Evolutionary conservation across 352 stramenopile species (phyloP).

Genomic region (Achlya hypogyna): DNA sequence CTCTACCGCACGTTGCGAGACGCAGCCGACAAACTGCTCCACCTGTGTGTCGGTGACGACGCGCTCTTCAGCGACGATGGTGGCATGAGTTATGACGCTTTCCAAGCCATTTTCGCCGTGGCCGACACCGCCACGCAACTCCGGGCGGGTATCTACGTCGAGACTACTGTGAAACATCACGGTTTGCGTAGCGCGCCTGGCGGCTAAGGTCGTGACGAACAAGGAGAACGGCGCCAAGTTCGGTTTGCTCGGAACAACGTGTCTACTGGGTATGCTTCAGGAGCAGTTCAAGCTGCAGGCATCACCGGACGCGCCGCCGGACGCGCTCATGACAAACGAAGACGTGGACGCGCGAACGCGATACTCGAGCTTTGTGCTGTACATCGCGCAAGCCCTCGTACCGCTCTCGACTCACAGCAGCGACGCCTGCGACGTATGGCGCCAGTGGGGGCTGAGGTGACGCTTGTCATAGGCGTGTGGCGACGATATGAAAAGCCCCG

Average conservation of each 20-base stretch:
- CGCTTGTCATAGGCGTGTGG: not conserved
- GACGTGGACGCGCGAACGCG: not conserved
- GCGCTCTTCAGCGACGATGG: not conserved
- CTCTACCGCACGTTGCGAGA: constrained; percentile 1
- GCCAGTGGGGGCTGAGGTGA: not conserved
- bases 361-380: not conserved
- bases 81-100: constrained; percentile 10
- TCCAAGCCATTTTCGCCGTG: constrained; percentile 1
- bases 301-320: not conserved
- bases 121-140: not conserved
- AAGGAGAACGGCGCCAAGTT: not conserved
- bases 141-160: not conserved
- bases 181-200: not conserved
- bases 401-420: not conserved
- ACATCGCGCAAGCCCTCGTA: not conserved
- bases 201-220: not conserved
- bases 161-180: not conserved
- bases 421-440: not conserved
- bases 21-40: constrained; percentile 11
- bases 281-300: constrained; percentile 7
- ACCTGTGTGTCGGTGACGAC: constrained; percentile 5
- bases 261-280: not conserved
- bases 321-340: not conserved
- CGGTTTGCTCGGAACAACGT: not conserved
- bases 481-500: constrained; percentile 9